Base-by-base conservation (phyloP, 257 asterid genomes). In the Penstemon eatonii region DNA sequence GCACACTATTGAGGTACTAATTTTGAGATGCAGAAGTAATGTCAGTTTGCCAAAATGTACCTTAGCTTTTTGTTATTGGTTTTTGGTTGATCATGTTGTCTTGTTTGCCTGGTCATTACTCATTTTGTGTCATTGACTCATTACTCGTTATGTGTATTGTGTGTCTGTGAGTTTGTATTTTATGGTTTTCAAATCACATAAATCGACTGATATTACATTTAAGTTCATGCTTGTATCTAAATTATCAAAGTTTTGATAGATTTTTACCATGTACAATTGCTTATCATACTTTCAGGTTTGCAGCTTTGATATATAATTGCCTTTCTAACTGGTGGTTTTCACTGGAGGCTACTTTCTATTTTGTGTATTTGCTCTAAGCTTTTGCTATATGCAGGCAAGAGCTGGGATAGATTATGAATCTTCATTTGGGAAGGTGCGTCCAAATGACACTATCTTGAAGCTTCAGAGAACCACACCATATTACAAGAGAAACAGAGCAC, bases 371-470 rank as follows among this genome's bases (percentile, higher is more conserved):
- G 39, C 39, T 8, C 56, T 68, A 59, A 75, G 43, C 66, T 56
- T 47, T 73, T 49, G 42, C 45, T 39, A 33, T 75, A 66, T 68
- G 76, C 87, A 94, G 99, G 96, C 98, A 56, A 89, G 96, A 85
- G 98, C 98, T 65, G 99, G 99, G 41, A 89, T 94, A 56, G 99
- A 89, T 82, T 89, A 94, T 61, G 99, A 94, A 73, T 94, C 98
- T 65, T 94, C 99, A 11, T 89, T 64, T 67, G 99, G 98, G 47
- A 94, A 94, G 83, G 98, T 80, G 46, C 92, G 95, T 18, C 73
- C 99, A 19, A 89, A 78, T 69, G 99, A 94, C 68, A 91, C 98
- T 50, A 91, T 94, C 67, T 70, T 89, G 83, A 94, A 91, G 85
- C 98, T 94, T 62, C 99, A 91, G 81, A 86, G 99, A 72, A 94